Conservation (phyloP, 2,329 filamentous ascomycete genomes). For the Cryoendolithus antarcticus region DNA sequence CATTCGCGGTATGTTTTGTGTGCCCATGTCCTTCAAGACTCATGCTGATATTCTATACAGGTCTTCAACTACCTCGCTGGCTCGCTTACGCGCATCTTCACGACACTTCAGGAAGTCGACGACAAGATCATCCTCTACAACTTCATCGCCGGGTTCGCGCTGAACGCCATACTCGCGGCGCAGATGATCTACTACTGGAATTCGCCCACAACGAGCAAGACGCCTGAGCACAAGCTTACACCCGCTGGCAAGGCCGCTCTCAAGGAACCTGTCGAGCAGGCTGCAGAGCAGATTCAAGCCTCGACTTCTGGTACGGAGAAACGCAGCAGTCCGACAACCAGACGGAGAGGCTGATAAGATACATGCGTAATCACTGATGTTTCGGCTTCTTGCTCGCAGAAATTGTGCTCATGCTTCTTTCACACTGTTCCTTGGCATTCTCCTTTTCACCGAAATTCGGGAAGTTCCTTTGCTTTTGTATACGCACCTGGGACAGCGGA, state of each 20-base stretch:
- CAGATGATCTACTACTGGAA: constrained; percentile 99
- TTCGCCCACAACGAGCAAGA: constrained; percentile 30
- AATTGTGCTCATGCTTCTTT: neutral
- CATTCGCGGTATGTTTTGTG: constrained; percentile 89
- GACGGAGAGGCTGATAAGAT: constrained; percentile 36
- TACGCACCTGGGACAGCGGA: neutral
- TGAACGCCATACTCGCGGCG: constrained; percentile 73
- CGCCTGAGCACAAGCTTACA: constrained; percentile 26
- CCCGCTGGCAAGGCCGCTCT: constrained; percentile 24
- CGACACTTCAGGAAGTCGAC: constrained; percentile 91
- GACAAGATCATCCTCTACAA: constrained; percentile 94
- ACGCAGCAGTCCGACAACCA: constrained; percentile 42
- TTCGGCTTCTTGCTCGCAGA: neutral
- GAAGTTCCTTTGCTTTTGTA: neutral
- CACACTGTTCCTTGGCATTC: neutral
- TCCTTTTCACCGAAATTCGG: neutral
- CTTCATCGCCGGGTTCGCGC: constrained; percentile 78
- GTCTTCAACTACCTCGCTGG: constrained; percentile 97
- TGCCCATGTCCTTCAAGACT: no score
- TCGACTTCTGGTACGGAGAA: constrained; percentile 30
- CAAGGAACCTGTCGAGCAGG: constrained; percentile 16
- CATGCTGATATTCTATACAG: no score
- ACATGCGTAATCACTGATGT: no score
- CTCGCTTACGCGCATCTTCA: constrained; percentile 90
- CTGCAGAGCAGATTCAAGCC: constrained; percentile 11